These are phyloP conservation scores for Saitozyma sp. DNA, from an alignment of 768 basidiomycete species.

Conservation along the genomic window DNA sequence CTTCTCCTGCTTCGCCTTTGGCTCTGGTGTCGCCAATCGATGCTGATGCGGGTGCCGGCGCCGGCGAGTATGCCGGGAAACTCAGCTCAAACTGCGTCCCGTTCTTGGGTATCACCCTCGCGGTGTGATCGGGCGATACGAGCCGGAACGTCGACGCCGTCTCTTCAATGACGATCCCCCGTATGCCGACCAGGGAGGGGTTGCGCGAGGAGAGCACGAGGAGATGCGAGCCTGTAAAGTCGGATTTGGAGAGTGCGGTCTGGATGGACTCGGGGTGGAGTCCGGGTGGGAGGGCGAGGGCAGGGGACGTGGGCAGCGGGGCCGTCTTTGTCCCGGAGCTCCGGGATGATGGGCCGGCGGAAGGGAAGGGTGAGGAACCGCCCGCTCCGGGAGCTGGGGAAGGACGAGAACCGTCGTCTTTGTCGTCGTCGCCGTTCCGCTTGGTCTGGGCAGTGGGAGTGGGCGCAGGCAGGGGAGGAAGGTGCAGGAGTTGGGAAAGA, in stretches of 20 bases:
- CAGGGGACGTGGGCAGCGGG: background rate
- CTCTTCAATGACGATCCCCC: constrained; percentile 48
- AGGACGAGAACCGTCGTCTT: no score
- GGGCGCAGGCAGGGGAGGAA: background rate
- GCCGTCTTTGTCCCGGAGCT: background rate
- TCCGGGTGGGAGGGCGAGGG: background rate
- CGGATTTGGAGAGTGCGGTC: constrained; percentile 45
- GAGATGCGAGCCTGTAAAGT: constrained; percentile 42
- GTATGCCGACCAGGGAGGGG: constrained; percentile 23
- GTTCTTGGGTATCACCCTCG: constrained; percentile 45
- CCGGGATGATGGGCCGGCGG: no score
- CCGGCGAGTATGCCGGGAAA: constrained; percentile 40
- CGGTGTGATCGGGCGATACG: constrained; percentile 20
- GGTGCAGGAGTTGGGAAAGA: constrained; percentile 11
- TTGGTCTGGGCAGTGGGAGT: background rate
- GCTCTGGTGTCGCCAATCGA: background rate
- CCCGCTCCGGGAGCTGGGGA: no score
- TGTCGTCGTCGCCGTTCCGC: background rate
- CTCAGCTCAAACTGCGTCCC: constrained; percentile 38
- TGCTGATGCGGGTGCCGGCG: background rate
- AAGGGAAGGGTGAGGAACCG: no score
- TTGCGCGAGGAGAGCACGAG: constrained; percentile 28
- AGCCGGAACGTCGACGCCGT: constrained; percentile 46
- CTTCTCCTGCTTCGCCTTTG: constrained; percentile 3
- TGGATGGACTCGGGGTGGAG: constrained; percentile 26